Evolutionary conservation across 148 eudicot genomes (phyloP), one percentile per base, ranked within the genome.

Genomic region (Cornus kousa): DNA sequence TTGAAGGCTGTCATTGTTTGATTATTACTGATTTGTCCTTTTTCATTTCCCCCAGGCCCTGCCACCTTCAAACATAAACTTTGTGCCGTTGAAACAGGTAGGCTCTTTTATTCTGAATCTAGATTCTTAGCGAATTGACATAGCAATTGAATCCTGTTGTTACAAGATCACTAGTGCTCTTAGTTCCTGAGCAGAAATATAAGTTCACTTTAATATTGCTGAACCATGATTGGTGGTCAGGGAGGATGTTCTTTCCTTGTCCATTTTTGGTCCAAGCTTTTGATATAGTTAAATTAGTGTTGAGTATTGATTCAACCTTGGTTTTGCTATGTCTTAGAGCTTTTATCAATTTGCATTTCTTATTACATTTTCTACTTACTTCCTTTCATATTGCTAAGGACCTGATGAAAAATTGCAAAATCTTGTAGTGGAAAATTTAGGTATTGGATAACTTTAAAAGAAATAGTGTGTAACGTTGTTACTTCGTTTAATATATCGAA

Each of bases 1-100:
- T 4, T 67, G 28, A 24, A 32, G 28, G 67, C 8, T 24, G 31
- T 10, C n/a, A 5, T 37, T 37, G 16, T 39, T 73, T 68, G n/a
- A 23, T 66, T 80, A 48, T 33, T 70, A 68, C 67, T 80, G 66
- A 40, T 60, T 71, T 69, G 39, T 5, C 24, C 46, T 32, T 9
- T 75, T 39, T 71, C 24, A 59, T 82, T 40, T 46, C 32, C 87
- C 77, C 73, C 92, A 94, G 98, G 98, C 98, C 32, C 82, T 92
- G 83, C 85, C 92, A 78, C 97, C 98, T 19, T 67, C 87, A 77
- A 83, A 89, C 28, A 94, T 94, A 80, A 88, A 82, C 71, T 94
- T 94, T 81, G 88, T 87, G 80, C 98, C 98, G 71, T 80, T 94
- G 80, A 94, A 94, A 76, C 98, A 92, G 97, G 98, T 94, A 87